Evolutionary conservation across 805 yeast genomes (phyloP), one percentile per base, ranked within the genome.

Genomic region (Yarrowia sp.): DNA sequence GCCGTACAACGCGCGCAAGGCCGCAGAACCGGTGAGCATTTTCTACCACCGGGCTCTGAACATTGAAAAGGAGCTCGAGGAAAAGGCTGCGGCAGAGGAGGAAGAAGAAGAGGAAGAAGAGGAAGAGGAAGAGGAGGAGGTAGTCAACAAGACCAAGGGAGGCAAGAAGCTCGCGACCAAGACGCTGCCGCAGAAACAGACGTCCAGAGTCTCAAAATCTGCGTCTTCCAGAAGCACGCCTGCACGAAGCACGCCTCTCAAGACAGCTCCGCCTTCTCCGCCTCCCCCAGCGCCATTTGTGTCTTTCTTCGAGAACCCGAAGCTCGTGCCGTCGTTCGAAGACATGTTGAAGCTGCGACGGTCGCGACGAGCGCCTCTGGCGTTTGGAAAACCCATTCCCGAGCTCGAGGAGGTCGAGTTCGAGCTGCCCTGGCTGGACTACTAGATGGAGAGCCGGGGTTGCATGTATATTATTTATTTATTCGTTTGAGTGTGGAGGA

Each of bases 271-370:
- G 4, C 38, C 55, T n/a, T 27, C 38, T 12, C 22, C 32, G 1
- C 24, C 42, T 1, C 42, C 58, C 8, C 58, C 58, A 4, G 42
- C 58, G 2, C 58, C 58, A 12, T 51, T 51, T 13, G 27, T 24
- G 3, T 51, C 58, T 1, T 51, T 51, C 14, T 51, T 51, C 18
- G 58, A 51, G 13, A 51, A 51, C 22, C 58, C 58, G n/a, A 51
- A 51, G 18, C 19, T 51, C 8, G 41, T 32, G n/a, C 58, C 58
- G 9, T 51, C 42, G n/a, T 51, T 51, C 18, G 58, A 51, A 16
- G 58, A 51, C 14, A 51, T 51, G 58, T 14, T 51, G 12, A 51
- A 35, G 10, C n/a, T 51, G 8, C n/a, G 58, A 7, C 29, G 58
- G 9, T 51, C 58, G 5, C 16, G 58, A 24, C 18, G 58, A 22